Evolutionary conservation across 2,329 filamentous ascomycete genomes (phyloP).

Genomic region (Elsinoe ampelina): DNA sequence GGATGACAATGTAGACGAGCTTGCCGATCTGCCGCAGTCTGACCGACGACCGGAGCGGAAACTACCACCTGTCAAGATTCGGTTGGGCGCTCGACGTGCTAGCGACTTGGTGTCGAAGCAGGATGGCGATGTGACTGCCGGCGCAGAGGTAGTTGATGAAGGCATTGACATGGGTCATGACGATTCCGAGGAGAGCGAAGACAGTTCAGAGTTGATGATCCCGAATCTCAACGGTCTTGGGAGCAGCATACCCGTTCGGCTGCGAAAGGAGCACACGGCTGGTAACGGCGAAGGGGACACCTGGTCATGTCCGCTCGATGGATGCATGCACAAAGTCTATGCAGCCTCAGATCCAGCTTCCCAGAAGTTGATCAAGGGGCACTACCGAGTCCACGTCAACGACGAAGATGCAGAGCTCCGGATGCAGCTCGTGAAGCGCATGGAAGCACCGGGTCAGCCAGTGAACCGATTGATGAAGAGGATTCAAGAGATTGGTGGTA

Average conservation of each 20-base stretch:
- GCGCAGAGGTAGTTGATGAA: conserved; percentile 22
- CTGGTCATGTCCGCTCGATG: conserved; percentile 57
- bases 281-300: conserved; percentile 34
- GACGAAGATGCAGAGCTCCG: conserved; percentile 40
- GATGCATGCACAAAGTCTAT: conserved; percentile 56
- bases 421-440: conserved; percentile 46
- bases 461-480: conserved; percentile 38
- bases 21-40: not conserved
- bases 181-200: conserved; percentile 9
- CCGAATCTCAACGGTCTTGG: not conserved
- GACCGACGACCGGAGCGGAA: not conserved
- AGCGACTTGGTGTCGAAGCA: not conserved
- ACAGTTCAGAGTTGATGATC: not conserved
- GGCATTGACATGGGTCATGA: conserved; percentile 26
- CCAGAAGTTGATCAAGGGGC: conserved; percentile 48
- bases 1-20: conserved; percentile 20
- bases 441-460: conserved; percentile 40
- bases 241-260: not conserved
- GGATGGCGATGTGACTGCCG: not conserved
- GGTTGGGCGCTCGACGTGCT: not conserved
- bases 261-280: conserved; percentile 7
- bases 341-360: conserved; percentile 49
- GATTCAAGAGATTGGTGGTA: conserved; percentile 35
- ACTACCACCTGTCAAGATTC: not conserved
- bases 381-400: conserved; percentile 53